A percentile compares a stretch with the other conserved stretches of the same genome.
These are phyloP conservation scores for Tricholoma saponaceum DNA, from an alignment of 768 basidiomycete genomes.

Conservation along the genomic window DNA sequence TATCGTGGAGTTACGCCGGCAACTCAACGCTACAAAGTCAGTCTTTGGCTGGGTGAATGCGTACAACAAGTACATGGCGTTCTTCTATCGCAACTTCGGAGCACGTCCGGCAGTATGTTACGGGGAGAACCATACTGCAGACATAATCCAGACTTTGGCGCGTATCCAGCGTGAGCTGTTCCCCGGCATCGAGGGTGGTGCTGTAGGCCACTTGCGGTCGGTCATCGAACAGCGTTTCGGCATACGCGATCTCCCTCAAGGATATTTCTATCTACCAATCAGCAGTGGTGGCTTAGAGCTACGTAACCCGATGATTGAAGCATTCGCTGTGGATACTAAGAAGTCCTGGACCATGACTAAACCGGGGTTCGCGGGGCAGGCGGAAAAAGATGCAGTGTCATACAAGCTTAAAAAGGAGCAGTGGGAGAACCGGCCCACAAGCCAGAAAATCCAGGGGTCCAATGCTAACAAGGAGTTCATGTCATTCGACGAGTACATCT, in stretches of 20 bases:
- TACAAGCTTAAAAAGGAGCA: not conserved
- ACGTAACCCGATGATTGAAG: slow-evolving; percentile 33
- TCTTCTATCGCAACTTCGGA: slow-evolving; percentile 28
- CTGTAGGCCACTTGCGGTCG: slow-evolving; percentile 19
- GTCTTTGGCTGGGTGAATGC: slow-evolving; percentile 30
- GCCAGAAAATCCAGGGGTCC: not conserved
- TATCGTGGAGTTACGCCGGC: slow-evolving; percentile 27
- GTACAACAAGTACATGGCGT: slow-evolving; percentile 30
- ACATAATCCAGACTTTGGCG: slow-evolving; percentile 23
- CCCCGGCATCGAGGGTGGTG: slow-evolving; percentile 17
- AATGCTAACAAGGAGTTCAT: not conserved
- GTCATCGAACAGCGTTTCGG: slow-evolving; percentile 27
- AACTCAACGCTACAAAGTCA: slow-evolving; percentile 25
- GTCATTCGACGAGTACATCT: not conserved
- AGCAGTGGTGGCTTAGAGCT: slow-evolving; percentile 25
- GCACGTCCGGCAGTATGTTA: slow-evolving; percentile 25
- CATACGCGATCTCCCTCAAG: slow-evolving; percentile 22
- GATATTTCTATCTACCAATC: slow-evolving; percentile 27
- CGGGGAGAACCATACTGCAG: slow-evolving; percentile 20
- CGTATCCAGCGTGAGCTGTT: slow-evolving; percentile 26
- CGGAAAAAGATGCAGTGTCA: slow-evolving; percentile 14
- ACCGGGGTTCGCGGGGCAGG: slow-evolving; percentile 15
- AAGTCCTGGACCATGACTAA: not conserved
- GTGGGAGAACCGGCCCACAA: not conserved
- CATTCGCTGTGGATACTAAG: slow-evolving; percentile 21